Evolutionary conservation across 495 filamentous ascomycete species (phyloP), one percentile per base, ranked within the genome.

Genomic region (Xylaria palmicola): DNA sequence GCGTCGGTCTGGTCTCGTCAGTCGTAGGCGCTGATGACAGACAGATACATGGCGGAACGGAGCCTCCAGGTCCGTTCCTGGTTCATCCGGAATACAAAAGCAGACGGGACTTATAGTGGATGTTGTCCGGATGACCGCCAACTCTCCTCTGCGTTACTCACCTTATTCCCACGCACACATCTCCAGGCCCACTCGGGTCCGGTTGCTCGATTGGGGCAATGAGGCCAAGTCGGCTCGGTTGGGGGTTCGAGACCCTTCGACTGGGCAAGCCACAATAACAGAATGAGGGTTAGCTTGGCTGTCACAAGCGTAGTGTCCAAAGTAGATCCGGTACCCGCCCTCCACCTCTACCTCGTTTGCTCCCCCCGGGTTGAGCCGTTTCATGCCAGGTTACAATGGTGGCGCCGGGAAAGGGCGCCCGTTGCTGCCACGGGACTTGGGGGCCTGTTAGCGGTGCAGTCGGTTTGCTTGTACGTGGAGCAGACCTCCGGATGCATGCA

Each of bases 371-470:
- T 19, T 19, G 13, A n/a, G 52, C n/a, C 22, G 52, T 55, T 43
- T 22, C 32, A 55, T 20, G 37, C 17, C 30, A 22, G 24, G 56
- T 37, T 30, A 45, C 44, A 49, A 50, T 26, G 56, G 44, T 47
- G 54, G 54, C 40, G 40, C 54, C 56, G 56, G 55, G 56, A 39
- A 47, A 50, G 27, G 41, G 51, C 51, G 51, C 51, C 44, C 32
- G 45, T 32, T 39, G 29, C 34, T 50, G 10, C 51, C 43, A 49
- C 56, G 44, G 30, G 30, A 41, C 30, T 34, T 36, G 19, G 34
- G n/a, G 24, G 34, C 32, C 56, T 59, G 56, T 59, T n/a, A 59
- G 45, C 45, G 17, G 26, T 50, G 56, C 56, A 41, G 56, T 49
- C 19, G 9, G 12, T 20, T 22, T 39, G 22, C 17, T n/a, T 50